Conservation (phyloP, 345 rosid species). For the Cardamine chenopodiifolia region DNA sequence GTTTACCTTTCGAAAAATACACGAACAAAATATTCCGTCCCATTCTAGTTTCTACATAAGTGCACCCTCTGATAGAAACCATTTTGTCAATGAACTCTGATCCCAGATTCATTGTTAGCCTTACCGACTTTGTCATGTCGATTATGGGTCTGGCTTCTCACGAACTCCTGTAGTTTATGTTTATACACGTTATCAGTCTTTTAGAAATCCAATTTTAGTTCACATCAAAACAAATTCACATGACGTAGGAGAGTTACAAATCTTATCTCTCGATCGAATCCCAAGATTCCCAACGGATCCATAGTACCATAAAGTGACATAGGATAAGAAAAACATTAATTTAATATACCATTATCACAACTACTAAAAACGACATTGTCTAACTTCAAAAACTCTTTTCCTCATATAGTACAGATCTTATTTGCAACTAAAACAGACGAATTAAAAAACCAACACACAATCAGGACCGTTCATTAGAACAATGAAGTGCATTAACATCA, state of each 20-base stretch:
- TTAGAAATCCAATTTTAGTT: slow-evolving; percentile 9
- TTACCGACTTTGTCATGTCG: not conserved
- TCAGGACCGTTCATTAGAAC: slow-evolving; percentile 26
- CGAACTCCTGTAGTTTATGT: not conserved
- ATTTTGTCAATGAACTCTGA: not conserved
- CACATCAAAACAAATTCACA: slow-evolving; percentile 30
- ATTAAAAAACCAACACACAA: slow-evolving; percentile 18
- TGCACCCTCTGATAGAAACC: not conserved
- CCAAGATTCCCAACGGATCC: slow-evolving; percentile 19
- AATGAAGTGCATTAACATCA: slow-evolving; percentile 12
- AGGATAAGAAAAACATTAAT: not conserved
- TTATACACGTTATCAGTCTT: not conserved
- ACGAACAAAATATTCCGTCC: not conserved
- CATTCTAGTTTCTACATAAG: not conserved
- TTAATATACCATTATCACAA: not conserved
- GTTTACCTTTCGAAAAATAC: not conserved
- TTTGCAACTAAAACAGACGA: not conserved
- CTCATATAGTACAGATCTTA: not conserved
- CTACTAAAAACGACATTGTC: not conserved
- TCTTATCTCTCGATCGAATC: slow-evolving; percentile 12
- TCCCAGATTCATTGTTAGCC: not conserved
- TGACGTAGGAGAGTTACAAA: slow-evolving; percentile 5
- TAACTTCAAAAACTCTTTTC: slow-evolving; percentile 6
- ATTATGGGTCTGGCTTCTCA: not conserved
- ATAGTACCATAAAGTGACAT: slow-evolving; percentile 13